Conservation (phyloP, 75 land plant genomes). For the Picea sitchensis region DNA sequence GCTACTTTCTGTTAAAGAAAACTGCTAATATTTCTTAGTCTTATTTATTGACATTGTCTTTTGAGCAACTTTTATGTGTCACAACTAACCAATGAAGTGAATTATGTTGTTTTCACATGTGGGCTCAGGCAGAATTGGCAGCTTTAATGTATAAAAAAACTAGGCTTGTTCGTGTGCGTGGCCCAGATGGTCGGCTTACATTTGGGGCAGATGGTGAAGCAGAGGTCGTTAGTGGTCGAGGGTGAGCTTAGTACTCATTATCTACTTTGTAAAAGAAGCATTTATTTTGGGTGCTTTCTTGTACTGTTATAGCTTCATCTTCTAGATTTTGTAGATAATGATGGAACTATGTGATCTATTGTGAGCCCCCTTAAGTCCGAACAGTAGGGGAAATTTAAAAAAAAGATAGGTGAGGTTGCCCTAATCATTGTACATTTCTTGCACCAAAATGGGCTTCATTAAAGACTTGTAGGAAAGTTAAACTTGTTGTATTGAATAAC, state of each 20-base stretch:
- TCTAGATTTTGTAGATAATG: background rate
- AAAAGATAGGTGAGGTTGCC: background rate
- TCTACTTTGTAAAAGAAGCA: background rate
- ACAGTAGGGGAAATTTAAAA: background rate
- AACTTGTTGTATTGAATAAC: too few relatives aligned
- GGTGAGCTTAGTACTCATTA: constrained; percentile 44
- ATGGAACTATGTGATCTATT: background rate
- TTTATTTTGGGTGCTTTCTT: too few relatives aligned
- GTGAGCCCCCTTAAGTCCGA: background rate
- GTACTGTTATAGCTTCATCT: background rate
- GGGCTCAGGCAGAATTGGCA: constrained; percentile 81
- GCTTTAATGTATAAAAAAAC: constrained; percentile 86
- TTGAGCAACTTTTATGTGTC: background rate
- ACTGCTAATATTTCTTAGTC: background rate
- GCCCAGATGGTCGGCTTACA: constrained; percentile 65
- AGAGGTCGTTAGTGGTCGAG: constrained; percentile 96
- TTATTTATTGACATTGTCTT: background rate
- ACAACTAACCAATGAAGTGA: constrained; percentile 6
- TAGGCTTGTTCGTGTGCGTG: constrained; percentile 80
- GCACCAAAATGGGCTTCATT: too few relatives aligned
- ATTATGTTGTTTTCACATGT: background rate
- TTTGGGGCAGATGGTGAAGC: constrained; percentile 83
- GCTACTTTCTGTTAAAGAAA: background rate
- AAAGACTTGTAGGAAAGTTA: too few relatives aligned
- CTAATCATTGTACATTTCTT: background rate